Percentiles rank a stretch among this genome's conserved stretches.
These are phyloP conservation scores for Vaucheria bursata DNA, from an alignment of 352 stramenopile genomes.

Conservation along the genomic window DNA sequence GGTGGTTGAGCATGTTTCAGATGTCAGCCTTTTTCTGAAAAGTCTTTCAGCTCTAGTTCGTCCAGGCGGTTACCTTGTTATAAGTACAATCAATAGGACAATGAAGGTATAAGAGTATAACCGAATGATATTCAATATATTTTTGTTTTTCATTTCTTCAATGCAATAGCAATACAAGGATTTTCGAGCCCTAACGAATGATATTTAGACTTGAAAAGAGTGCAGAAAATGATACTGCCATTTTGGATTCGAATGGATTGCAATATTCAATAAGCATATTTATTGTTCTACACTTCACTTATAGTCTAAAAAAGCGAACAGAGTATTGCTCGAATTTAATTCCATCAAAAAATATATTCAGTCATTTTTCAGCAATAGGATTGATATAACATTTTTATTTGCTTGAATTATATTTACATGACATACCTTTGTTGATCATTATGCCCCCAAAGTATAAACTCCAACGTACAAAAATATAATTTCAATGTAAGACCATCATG, in stretches of 20 bases:
- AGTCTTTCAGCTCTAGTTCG: conserved; percentile 50
- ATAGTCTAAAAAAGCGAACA: too few species aligned
- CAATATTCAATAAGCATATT: not conserved
- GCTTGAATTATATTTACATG: too few species aligned
- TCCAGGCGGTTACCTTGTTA: conserved; percentile 56
- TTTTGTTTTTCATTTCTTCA: not conserved
- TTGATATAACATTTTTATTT: too few species aligned
- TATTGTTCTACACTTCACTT: not conserved
- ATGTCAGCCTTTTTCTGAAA: conserved; percentile 56
- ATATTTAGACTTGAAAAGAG: too few species aligned
- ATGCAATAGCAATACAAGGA: not conserved
- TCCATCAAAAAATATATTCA: too few species aligned
- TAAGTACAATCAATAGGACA: conserved; percentile 69
- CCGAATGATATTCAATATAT: not conserved
- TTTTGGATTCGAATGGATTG: not conserved
- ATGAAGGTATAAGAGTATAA: conserved; percentile 44
- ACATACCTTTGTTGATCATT: too few species aligned
- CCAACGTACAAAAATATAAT: not conserved
- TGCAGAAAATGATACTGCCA: too few species aligned
- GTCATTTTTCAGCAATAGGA: too few species aligned
- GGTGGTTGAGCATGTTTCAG: conserved; percentile 66
- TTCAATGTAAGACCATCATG: not conserved
- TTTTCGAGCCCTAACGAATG: not conserved
- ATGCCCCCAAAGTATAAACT: too few species aligned
- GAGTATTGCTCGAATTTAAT: too few species aligned